Conservation (phyloP, 1,284 basidiomycete genomes). For the Inonotus hispidus region DNA sequence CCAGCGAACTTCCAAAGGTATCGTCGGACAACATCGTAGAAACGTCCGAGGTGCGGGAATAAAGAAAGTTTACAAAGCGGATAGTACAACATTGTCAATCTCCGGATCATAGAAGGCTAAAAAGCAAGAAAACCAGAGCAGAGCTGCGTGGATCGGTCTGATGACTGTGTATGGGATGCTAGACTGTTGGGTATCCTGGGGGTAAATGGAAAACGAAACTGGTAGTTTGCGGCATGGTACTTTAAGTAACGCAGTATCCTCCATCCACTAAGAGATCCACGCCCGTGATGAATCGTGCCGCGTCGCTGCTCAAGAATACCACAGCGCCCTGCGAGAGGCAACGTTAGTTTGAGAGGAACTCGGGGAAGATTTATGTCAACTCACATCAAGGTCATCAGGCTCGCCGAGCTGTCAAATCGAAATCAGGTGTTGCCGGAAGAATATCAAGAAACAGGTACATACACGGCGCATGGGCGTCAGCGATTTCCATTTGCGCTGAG, state of each 20-base stretch:
- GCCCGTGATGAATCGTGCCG: slow-evolving; percentile 15
- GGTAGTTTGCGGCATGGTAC: no score
- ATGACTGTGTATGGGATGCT: no score
- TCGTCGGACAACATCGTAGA: no score
- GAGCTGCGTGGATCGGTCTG: no score
- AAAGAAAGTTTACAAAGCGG: no score
- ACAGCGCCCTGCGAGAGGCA: slow-evolving; percentile 7
- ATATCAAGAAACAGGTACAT: slow-evolving; percentile 25
- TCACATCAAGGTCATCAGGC: slow-evolving; percentile 14
- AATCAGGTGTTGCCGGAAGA: neutral
- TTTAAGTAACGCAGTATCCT: slow-evolving; percentile 12
- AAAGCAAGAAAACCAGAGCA: no score
- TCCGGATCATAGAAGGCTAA: no score
- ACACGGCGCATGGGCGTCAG: slow-evolving; percentile 87
- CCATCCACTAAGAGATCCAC: slow-evolving; percentile 17
- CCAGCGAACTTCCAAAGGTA: no score
- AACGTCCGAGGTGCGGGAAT: no score
- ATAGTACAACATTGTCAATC: no score
- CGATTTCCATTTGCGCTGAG: slow-evolving; percentile 81
- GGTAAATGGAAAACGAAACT: no score
- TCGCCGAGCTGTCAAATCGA: slow-evolving; percentile 8
- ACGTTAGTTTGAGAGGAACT: neutral
- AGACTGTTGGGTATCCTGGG: no score
- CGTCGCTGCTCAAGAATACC: slow-evolving; percentile 16
- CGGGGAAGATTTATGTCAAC: neutral